Conservation (phyloP, 768 basidiomycete species). For the Boletellus emodensis region DNA sequence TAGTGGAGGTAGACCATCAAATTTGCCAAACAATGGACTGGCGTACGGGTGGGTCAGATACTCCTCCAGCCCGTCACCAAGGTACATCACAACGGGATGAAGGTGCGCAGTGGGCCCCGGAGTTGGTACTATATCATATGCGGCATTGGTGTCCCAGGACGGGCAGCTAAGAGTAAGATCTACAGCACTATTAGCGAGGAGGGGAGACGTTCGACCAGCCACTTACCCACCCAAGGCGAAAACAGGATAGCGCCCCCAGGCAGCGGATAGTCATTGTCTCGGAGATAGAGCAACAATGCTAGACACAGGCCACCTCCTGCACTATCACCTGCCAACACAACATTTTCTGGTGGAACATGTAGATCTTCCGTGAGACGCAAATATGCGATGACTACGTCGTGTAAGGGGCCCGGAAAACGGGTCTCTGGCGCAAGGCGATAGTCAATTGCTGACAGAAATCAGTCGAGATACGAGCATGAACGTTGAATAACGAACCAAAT, state of each 20-base stretch:
- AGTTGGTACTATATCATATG: slow-evolving; percentile 77
- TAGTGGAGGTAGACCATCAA: slow-evolving; percentile 80
- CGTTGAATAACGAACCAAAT: slow-evolving; percentile 52
- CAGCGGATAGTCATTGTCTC: slow-evolving; percentile 83
- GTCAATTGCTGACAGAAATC: slow-evolving; percentile 61
- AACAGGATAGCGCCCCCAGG: slow-evolving; percentile 86
- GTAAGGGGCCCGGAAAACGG: slow-evolving; percentile 83
- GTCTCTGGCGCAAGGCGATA: slow-evolving; percentile 97
- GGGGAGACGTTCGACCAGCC: neutral
- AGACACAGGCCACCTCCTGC: slow-evolving; percentile 88
- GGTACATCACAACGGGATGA: slow-evolving; percentile 91
- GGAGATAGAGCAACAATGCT: slow-evolving; percentile 86
- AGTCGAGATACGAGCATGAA: neutral
- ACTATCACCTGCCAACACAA: slow-evolving; percentile 85
- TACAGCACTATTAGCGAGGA: slow-evolving; percentile 26
- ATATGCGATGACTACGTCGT: slow-evolving; percentile 85
- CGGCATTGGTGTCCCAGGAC: slow-evolving; percentile 93
- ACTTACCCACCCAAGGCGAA: slow-evolving; percentile 94
- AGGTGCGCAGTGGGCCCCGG: slow-evolving; percentile 77
- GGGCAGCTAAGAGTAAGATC: slow-evolving; percentile 97
- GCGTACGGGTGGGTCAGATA: slow-evolving; percentile 96
- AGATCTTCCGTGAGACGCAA: slow-evolving; percentile 84
- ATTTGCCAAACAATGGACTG: slow-evolving; percentile 90
- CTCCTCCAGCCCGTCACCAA: slow-evolving; percentile 73
- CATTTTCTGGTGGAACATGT: slow-evolving; percentile 86